Conservation (phyloP, 768 basidiomycete species). For the Auricularia sp. region DNA sequence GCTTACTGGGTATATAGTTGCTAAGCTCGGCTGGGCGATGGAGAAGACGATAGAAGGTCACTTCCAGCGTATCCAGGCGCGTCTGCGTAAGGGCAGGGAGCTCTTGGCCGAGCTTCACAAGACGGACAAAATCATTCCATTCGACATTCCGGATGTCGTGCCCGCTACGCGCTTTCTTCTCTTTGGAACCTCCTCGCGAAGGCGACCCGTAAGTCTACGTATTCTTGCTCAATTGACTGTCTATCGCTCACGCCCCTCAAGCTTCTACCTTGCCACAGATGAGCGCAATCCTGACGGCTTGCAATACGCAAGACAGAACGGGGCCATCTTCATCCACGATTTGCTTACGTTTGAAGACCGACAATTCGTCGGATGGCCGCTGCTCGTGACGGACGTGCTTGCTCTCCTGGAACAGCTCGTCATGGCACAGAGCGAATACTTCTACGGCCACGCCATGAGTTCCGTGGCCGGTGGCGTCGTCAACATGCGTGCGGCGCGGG, state of each 20-base stretch:
- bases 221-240: background rate
- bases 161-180: background rate
- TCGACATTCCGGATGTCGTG: background rate
- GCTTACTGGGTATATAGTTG: constrained; percentile 2
- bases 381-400: constrained; percentile 33
- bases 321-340: constrained; percentile 32
- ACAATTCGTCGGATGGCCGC: constrained; percentile 29
- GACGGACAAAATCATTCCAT: background rate
- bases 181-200: background rate
- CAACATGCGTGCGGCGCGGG: constrained; percentile 27
- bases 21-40: constrained; percentile 27
- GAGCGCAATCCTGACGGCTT: constrained; percentile 29
- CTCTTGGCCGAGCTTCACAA: background rate
- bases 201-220: background rate
- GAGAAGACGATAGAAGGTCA: constrained; percentile 25
- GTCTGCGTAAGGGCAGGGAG: constrained; percentile 17
- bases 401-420: constrained; percentile 33
- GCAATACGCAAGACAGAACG: constrained; percentile 21
- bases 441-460: constrained; percentile 29
- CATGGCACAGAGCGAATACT: constrained; percentile 24
- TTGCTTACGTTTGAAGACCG: constrained; percentile 33
- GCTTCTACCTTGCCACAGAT: constrained; percentile 22
- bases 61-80: constrained; percentile 23
- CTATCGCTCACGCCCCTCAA: background rate
- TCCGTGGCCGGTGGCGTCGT: constrained; percentile 30